Evolutionary conservation across 2,329 filamentous ascomycete species (phyloP).

Genomic region (Aspergillus flavus): DNA sequence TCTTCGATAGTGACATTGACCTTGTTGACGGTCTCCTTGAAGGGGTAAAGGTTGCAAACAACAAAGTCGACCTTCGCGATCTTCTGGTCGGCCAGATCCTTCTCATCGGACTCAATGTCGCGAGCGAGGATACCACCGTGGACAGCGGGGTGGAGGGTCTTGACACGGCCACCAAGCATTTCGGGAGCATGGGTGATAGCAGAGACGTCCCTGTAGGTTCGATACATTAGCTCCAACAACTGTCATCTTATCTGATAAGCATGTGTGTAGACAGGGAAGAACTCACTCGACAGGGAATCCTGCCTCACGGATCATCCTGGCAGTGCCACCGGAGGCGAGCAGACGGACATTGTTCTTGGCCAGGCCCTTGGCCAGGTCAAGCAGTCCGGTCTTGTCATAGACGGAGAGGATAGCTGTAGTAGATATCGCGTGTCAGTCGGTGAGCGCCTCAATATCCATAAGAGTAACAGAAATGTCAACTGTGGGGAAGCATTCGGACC

Average conservation of each 20-base stretch:
- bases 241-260: neutral
- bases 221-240: neutral
- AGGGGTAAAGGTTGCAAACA: constrained; percentile 98
- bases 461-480: constrained; percentile 15
- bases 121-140: constrained; percentile 85
- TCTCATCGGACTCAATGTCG: constrained; percentile 92
- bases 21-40: constrained; percentile 97
- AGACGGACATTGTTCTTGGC: constrained; percentile 88
- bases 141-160: constrained; percentile 95
- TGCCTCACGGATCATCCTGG: constrained; percentile 94
- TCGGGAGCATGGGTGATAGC: constrained; percentile 96
- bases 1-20: constrained; percentile 95
- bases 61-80: constrained; percentile 95
- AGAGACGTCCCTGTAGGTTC: constrained; percentile 75
- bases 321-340: constrained; percentile 90
- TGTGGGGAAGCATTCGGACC: constrained; percentile 19
- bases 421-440: constrained; percentile 13
- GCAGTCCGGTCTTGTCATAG: constrained; percentile 95
- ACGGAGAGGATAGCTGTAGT: constrained; percentile 84
- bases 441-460: constrained; percentile 4
- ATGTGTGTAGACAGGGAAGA: neutral
- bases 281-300: constrained; percentile 91
- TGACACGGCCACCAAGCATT: constrained; percentile 90
- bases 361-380: constrained; percentile 90
- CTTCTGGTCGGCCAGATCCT: constrained; percentile 92